These are phyloP conservation scores for Maudiozyma turicensis DNA, from an alignment of 805 yeast genomes.

Conservation along the genomic window DNA sequence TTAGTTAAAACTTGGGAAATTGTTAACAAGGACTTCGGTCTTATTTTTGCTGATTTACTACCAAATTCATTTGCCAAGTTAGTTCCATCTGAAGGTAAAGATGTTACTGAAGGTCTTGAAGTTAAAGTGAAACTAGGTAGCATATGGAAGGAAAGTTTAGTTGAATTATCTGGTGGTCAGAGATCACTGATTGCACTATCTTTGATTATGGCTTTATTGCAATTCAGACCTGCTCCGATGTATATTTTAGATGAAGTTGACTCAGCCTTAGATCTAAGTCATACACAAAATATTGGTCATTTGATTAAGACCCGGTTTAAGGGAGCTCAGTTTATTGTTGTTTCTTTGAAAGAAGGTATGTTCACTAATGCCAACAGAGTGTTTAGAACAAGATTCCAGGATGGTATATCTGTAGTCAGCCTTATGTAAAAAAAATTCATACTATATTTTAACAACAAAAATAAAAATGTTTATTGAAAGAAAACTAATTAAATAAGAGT, in stretches of 20 bases:
- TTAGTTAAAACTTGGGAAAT: slow-evolving; percentile 75
- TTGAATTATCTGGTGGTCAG: slow-evolving; percentile 95
- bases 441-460: background rate
- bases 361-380: slow-evolving; percentile 94
- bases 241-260: slow-evolving; percentile 96
- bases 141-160: slow-evolving; percentile 92
- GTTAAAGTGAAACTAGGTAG: slow-evolving; percentile 83
- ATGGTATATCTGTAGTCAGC: slow-evolving; percentile 89
- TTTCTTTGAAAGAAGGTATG: slow-evolving; percentile 95
- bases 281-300: slow-evolving; percentile 96
- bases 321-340: slow-evolving; percentile 94
- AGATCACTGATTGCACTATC: slow-evolving; percentile 89
- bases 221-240: slow-evolving; percentile 98
- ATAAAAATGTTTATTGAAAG: background rate
- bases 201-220: slow-evolving; percentile 80
- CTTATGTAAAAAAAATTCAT: slow-evolving; percentile 38
- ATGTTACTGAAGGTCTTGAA: slow-evolving; percentile 82
- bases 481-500: background rate
- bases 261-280: slow-evolving; percentile 94
- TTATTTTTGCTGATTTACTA: slow-evolving; percentile 74
- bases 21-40: slow-evolving; percentile 84
- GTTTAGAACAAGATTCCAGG: slow-evolving; percentile 88
- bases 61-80: slow-evolving; percentile 88
- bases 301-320: slow-evolving; percentile 89
- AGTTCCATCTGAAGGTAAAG: slow-evolving; percentile 70